Percentiles rank a stretch among this genome's conserved stretches.
Evolutionary conservation across 2,329 filamentous ascomycete species (phyloP).

Genomic region (Chrysoporthe puriensis): DNA sequence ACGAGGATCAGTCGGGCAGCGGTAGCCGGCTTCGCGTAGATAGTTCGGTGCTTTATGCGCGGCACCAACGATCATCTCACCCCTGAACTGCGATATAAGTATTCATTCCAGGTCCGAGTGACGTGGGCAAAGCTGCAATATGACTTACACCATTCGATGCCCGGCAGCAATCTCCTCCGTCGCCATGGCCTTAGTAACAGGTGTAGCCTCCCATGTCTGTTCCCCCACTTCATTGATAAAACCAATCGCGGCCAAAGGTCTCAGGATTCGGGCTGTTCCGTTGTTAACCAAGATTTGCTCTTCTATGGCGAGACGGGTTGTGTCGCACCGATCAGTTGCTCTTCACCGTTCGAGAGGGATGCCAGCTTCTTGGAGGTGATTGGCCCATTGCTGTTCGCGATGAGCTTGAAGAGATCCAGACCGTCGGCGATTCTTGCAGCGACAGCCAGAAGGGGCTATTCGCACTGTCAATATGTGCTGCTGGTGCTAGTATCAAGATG

Average conservation of each 20-base stretch:
- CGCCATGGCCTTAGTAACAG: constrained; percentile 35
- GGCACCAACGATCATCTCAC: constrained; percentile 31
- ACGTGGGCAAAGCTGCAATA: background rate
- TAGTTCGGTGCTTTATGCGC: constrained; percentile 33
- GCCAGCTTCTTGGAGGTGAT: constrained; percentile 33
- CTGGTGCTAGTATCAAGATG: background rate
- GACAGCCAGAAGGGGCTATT: constrained; percentile 32
- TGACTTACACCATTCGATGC: constrained; percentile 35
- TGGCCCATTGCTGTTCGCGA: constrained; percentile 23
- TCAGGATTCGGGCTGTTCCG: constrained; percentile 31
- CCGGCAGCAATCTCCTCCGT: constrained; percentile 35
- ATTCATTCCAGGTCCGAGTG: background rate
- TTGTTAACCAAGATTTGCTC: background rate
- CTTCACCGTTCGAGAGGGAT: constrained; percentile 32
- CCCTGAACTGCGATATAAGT: constrained; percentile 10
- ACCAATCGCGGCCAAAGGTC: constrained; percentile 32
- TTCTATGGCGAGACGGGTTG: background rate
- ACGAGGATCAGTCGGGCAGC: constrained; percentile 32
- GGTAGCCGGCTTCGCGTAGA: constrained; percentile 33
- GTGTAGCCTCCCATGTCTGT: constrained; percentile 33
- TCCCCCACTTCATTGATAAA: constrained; percentile 34
- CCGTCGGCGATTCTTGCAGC: constrained; percentile 33
- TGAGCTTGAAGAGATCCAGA: constrained; percentile 34
- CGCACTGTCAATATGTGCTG: background rate
- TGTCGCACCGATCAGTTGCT: constrained; percentile 34